phyloP scores from a whole-genome alignment of 768 basidiomycete genomes.

The Crucibulum laeve region DNA sequence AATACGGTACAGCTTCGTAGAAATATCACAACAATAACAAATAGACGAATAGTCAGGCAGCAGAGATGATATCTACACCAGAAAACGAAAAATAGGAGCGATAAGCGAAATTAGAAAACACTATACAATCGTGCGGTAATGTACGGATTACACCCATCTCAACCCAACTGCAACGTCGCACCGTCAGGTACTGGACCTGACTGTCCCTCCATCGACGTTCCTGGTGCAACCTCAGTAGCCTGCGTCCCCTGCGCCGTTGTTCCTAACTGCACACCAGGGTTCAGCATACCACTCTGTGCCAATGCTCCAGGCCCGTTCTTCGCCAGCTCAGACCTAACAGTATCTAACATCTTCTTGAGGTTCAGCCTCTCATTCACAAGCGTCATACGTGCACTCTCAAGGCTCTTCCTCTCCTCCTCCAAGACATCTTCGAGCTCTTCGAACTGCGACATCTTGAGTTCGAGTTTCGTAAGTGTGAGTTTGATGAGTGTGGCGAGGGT shows the following conservation, averaged over 20 bases:
- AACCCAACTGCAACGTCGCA: conserved; percentile 46
- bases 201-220: conserved; percentile 42
- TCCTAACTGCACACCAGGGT: conserved; percentile 35
- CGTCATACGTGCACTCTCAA: conserved; percentile 80
- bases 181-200: conserved; percentile 54
- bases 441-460: conserved; percentile 92
- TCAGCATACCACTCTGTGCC: conserved; percentile 15
- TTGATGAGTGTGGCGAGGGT: conserved; percentile 83
- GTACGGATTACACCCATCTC: too few species aligned
- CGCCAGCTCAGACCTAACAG: conserved; percentile 58
- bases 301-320: conserved; percentile 38
- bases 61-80: neutral
- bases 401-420: conserved; percentile 81
- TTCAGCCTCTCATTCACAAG: conserved; percentile 76
- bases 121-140: too few species aligned
- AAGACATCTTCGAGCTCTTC: conserved; percentile 90
- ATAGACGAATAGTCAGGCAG: neutral
- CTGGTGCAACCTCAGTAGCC: conserved; percentile 46
- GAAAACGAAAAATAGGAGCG: conserved; percentile 5
- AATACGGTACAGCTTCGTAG: neutral
- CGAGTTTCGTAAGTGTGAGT: conserved; percentile 81
- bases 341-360: conserved; percentile 69
- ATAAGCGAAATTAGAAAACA: too few species aligned
- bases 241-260: conserved; percentile 59
- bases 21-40: neutral